Evolutionary conservation across 306 rosid species (phyloP).

Genomic region (Cercis canadensis): DNA sequence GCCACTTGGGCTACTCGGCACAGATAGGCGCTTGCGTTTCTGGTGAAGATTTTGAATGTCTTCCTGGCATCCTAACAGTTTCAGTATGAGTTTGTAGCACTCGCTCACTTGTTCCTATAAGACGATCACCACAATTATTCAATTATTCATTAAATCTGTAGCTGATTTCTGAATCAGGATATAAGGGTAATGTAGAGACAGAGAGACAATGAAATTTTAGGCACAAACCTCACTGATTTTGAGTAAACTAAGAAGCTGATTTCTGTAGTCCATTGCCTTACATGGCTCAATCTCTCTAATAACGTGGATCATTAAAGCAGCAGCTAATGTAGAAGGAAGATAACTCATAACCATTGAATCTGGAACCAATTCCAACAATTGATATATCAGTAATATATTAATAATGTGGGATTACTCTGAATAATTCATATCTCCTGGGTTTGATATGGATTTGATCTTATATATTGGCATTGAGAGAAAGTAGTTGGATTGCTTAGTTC

Average conservation of each 20-base stretch:
- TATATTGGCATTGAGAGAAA: background rate
- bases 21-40: conserved; percentile 57
- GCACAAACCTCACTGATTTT: conserved; percentile 74
- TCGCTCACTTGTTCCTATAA: conserved; percentile 68
- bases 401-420: background rate
- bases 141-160: conserved; percentile 22
- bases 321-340: conserved; percentile 82
- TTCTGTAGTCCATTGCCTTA: conserved; percentile 64
- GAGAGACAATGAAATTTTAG: conserved; percentile 25
- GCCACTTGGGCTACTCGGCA: conserved; percentile 66
- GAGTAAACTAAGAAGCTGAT: conserved; percentile 70
- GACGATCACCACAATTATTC: conserved; percentile 29
- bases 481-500: background rate
- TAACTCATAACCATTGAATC: conserved; percentile 67
- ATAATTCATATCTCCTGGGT: background rate
- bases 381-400: conserved; percentile 18
- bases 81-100: conserved; percentile 69
- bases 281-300: conserved; percentile 71
- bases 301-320: conserved; percentile 84
- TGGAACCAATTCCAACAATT: conserved; percentile 38
- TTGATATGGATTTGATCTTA: conserved; percentile 1
- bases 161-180: conserved; percentile 11
- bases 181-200: conserved; percentile 1
- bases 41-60: conserved; percentile 41
- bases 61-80: conserved; percentile 40